A percentile compares a stretch with the other conserved stretches of the same genome.
Conservation (phyloP, 2,329 filamentous ascomycete species). For the Fusarium sp. region DNA sequence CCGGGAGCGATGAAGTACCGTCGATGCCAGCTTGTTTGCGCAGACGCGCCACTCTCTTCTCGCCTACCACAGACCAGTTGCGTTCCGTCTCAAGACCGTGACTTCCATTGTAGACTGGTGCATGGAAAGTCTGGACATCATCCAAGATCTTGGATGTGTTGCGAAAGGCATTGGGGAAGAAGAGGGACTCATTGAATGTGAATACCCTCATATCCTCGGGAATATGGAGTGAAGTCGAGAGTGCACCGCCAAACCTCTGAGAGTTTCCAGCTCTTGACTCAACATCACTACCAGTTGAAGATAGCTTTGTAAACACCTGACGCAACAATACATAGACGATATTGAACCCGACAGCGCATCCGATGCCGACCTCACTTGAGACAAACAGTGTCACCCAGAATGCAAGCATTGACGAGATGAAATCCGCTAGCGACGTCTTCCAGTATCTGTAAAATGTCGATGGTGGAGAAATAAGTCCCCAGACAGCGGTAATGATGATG, state of each 20-base stretch:
- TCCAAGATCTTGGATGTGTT: conserved; percentile 64
- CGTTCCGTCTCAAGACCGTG: conserved; percentile 52
- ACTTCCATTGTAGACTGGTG: conserved; percentile 53
- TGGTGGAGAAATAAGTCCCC: conserved; percentile 70
- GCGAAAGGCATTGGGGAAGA: conserved; percentile 72
- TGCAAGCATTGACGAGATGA: conserved; percentile 71
- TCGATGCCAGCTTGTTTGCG: conserved; percentile 54
- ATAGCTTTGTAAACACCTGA: conserved; percentile 64
- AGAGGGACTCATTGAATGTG: conserved; percentile 67
- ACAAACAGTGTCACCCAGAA: conserved; percentile 75
- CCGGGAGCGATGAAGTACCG: conserved; percentile 47
- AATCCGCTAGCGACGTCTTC: conserved; percentile 74
- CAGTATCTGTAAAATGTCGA: conserved; percentile 73
- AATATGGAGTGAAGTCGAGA: conserved; percentile 43
- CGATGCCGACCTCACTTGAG: conserved; percentile 71
- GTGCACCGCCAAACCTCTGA: conserved; percentile 24
- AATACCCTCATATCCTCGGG: conserved; percentile 67
- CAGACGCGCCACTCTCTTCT: conserved; percentile 60
- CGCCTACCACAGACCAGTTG: conserved; percentile 66
- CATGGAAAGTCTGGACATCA: conserved; percentile 58
- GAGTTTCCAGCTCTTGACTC: conserved; percentile 47
- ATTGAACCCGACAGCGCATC: conserved; percentile 70
- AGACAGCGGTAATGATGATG: conserved; percentile 75
- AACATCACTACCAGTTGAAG: conserved; percentile 45
- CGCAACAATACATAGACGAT: conserved; percentile 71